Percentiles rank a stretch among this genome's conserved stretches.
Evolutionary conservation across 2,329 filamentous ascomycete genomes (phyloP).

Genomic region (Bipolaris victoriae): DNA sequence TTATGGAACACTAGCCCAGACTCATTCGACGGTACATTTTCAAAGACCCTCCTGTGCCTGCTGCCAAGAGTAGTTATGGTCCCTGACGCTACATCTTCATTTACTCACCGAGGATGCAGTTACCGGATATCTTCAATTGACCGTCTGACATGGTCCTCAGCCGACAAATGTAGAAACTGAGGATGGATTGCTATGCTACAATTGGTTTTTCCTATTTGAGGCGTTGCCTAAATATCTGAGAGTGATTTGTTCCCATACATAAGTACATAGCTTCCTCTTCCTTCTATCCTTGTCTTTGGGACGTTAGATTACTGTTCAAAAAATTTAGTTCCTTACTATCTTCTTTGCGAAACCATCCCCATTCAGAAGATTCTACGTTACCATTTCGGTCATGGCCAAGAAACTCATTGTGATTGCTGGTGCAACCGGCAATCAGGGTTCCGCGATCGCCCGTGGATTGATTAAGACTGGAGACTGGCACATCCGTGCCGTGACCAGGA

Average conservation of each 20-base stretch:
- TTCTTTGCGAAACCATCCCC: neutral
- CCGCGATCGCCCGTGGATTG: constrained; percentile 37
- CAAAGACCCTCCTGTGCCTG: neutral
- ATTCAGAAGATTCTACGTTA: neutral
- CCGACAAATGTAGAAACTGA: neutral
- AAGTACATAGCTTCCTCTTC: too few species aligned
- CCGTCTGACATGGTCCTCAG: neutral
- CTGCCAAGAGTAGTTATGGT: neutral
- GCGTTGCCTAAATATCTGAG: neutral
- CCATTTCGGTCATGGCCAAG: constrained; percentile 38
- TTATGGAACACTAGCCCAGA: constrained; percentile 8
- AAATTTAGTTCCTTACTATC: neutral
- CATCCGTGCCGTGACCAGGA: constrained; percentile 57
- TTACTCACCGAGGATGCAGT: constrained; percentile 4
- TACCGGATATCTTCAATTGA: neutral
- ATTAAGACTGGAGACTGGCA: constrained; percentile 56
- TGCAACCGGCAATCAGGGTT: constrained; percentile 37
- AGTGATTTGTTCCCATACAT: neutral
- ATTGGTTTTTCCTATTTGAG: neutral
- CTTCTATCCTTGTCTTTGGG: too few species aligned
- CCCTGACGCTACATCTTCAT: neutral
- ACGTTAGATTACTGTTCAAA: neutral
- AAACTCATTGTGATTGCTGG: constrained; percentile 34
- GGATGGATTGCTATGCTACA: neutral
- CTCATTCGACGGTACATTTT: constrained; percentile 1